A percentile compares a stretch with the other conserved stretches of the same genome.
These are phyloP conservation scores for Phytophthora foliorum DNA, from an alignment of 352 stramenopile species.

Conservation along the genomic window DNA sequence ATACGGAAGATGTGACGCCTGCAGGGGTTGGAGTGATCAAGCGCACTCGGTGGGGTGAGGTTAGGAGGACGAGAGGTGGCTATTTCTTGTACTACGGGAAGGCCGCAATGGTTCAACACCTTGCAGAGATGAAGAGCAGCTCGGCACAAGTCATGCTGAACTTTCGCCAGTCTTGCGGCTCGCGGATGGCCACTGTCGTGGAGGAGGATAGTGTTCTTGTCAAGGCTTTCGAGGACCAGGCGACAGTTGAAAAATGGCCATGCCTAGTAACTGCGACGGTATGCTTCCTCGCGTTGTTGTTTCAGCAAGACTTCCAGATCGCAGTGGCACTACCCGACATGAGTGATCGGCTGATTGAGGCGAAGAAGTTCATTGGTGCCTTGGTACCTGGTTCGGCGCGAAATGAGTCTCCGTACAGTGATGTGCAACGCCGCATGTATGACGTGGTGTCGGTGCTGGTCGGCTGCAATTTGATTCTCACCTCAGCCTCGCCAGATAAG, in stretches of 20 bases:
- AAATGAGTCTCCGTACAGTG: slow-evolving; percentile 34
- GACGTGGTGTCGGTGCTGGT: slow-evolving; percentile 72
- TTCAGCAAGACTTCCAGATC: slow-evolving; percentile 48
- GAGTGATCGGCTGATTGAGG: slow-evolving; percentile 56
- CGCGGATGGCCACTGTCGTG: slow-evolving; percentile 12
- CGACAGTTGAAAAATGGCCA: slow-evolving; percentile 56
- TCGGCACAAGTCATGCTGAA: slow-evolving; percentile 31
- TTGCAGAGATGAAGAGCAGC: slow-evolving; percentile 45
- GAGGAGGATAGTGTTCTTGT: slow-evolving; percentile 62
- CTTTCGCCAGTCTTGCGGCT: slow-evolving; percentile 22
- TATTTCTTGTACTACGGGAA: slow-evolving; percentile 74
- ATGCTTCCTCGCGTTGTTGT: slow-evolving; percentile 64
- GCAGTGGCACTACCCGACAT: slow-evolving; percentile 42
- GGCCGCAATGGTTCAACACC: slow-evolving; percentile 46
- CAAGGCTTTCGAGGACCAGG: slow-evolving; percentile 57
- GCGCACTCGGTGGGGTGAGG: slow-evolving; percentile 49
- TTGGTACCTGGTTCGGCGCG: slow-evolving; percentile 22
- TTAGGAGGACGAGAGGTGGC: slow-evolving; percentile 39
- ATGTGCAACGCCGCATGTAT: slow-evolving; percentile 73
- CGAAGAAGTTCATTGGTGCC: slow-evolving; percentile 43
- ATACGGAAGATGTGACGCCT: slow-evolving; percentile 15
- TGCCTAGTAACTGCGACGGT: slow-evolving; percentile 64
- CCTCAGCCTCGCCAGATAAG: slow-evolving; percentile 27
- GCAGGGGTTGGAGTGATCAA: slow-evolving; percentile 75
- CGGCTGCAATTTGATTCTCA: slow-evolving; percentile 60